Conservation (phyloP, 2,329 filamentous ascomycete species). For the Harringtonia aguacate region DNA sequence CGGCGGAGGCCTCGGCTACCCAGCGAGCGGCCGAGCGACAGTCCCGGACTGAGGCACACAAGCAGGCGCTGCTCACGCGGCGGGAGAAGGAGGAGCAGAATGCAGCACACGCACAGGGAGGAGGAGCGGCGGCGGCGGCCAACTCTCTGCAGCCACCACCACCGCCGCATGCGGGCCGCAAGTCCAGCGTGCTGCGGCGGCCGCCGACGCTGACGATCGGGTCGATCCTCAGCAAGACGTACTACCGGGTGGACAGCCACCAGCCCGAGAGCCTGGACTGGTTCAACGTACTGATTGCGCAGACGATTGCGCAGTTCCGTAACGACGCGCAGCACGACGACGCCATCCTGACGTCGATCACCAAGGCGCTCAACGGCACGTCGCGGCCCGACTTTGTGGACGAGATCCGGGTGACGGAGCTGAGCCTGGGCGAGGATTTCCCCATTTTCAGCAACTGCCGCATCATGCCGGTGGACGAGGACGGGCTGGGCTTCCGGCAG, state of each 20-base stretch:
- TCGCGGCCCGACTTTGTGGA: slow-evolving; percentile 85
- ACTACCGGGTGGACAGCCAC: slow-evolving; percentile 92
- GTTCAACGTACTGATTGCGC: slow-evolving; percentile 96
- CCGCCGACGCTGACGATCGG: slow-evolving; percentile 75
- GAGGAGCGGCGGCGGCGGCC: slow-evolving; percentile 19
- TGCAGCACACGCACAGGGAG: not conserved
- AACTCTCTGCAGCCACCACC: slow-evolving; percentile 18
- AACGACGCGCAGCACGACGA: slow-evolving; percentile 88
- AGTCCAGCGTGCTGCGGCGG: slow-evolving; percentile 62
- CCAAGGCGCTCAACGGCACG: slow-evolving; percentile 75
- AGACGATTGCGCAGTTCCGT: slow-evolving; percentile 91
- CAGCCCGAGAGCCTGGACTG: slow-evolving; percentile 95
- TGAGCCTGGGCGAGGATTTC: slow-evolving; percentile 91
- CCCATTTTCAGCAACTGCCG: slow-evolving; percentile 98
- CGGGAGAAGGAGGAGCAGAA: slow-evolving; percentile 17
- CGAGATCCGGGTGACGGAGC: slow-evolving; percentile 86
- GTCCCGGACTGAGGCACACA: slow-evolving; percentile 64
- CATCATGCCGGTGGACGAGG: slow-evolving; percentile 82
- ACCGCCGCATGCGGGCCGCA: slow-evolving; percentile 17
- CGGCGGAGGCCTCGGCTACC: slow-evolving; percentile 68
- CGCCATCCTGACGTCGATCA: slow-evolving; percentile 77
- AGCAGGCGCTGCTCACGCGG: slow-evolving; percentile 58
- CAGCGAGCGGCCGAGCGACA: slow-evolving; percentile 65
- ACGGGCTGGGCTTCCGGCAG: slow-evolving; percentile 44
- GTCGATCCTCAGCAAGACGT: slow-evolving; percentile 91